Base-by-base conservation (phyloP, 2,329 filamentous ascomycete genomes). In the Fusarium stilboides region DNA sequence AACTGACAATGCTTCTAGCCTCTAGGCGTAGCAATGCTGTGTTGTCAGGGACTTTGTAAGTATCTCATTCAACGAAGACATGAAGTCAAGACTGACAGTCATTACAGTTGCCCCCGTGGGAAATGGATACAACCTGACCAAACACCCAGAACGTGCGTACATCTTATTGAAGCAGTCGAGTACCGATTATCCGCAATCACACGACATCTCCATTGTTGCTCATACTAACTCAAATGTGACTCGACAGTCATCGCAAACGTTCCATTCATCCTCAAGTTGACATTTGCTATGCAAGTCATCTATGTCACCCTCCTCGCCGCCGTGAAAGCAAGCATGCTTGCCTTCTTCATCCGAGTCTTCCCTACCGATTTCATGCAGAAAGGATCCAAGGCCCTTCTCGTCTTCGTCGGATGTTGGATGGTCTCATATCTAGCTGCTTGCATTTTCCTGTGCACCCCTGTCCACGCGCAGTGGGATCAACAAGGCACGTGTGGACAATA, bases 401-500 rank as follows among this genome's bases (percentile, higher is more conserved):
- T 51, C 22, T 77, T 85, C 8, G 76, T 81, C 15, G 74, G 80
- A 36, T 65, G 72, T 33, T 85, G 84, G 82, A 73, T 77, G n/a
- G 77, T 84, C 44, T 77, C 80, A 19, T 82, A 80, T 50, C 74
- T 84, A 17, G 80, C 77, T 8, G 51, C 74, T 5, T 75, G 69
- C 70, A 78, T 85, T 56, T 85, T 86, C 70, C 79, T 84, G 43
- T 86, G 84, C 74, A 77, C 76, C 0, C 84, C 83, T 0, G 77
- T 85, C 8, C 69, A 78, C 8, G 83, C 80, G 57, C 76, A 82
- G 3, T 86, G 83, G 83, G 76, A 82, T 9, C 75, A 74, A 0
- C 66, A 72, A 9, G 74, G 75, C 26, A 64, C 39, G 6, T 82
- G 80, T 53, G 75, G 78, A n/a, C 58, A 70, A 3, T 78, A 80